phyloP scores from a whole-genome alignment of 2,329 filamentous ascomycete genomes.

The Cordyceps farinosa region DNA sequence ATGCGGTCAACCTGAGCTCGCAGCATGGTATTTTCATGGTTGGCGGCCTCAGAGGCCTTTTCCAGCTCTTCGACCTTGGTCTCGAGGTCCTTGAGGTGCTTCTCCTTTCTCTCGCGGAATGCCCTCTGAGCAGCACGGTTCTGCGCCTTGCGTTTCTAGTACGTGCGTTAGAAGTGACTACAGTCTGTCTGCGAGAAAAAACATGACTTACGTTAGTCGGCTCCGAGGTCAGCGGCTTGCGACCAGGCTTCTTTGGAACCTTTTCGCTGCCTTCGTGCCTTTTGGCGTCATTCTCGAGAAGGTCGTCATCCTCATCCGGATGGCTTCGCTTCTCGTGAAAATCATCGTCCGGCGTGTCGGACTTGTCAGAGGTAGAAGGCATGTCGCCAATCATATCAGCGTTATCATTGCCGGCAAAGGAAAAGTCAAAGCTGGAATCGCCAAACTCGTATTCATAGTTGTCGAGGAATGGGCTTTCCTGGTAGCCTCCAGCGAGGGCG shows the following conservation, averaged over 20 bases:
- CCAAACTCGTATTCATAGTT: slow-evolving; percentile 73
- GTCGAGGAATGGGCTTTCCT: slow-evolving; percentile 80
- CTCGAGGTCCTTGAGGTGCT: slow-evolving; percentile 81
- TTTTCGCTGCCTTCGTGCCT: slow-evolving; percentile 81
- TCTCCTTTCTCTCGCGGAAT: slow-evolving; percentile 93
- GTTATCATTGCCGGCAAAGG: slow-evolving; percentile 45
- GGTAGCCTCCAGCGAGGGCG: slow-evolving; percentile 42
- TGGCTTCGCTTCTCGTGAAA: slow-evolving; percentile 68
- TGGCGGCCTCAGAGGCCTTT: slow-evolving; percentile 77
- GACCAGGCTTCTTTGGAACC: slow-evolving; percentile 88
- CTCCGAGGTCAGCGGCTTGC: slow-evolving; percentile 93
- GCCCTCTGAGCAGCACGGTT: slow-evolving; percentile 90
- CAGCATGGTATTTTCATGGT: slow-evolving; percentile 79
- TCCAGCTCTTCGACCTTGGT: slow-evolving; percentile 72
- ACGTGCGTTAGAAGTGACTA: slow-evolving; percentile 18
- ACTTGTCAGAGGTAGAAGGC: slow-evolving; percentile 52
- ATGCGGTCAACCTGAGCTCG: slow-evolving; percentile 86
- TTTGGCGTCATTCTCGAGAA: slow-evolving; percentile 52
- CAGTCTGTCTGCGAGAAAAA: not conserved
- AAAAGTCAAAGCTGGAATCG: slow-evolving; percentile 72
- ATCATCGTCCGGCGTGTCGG: slow-evolving; percentile 54
- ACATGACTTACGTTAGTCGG: slow-evolving; percentile 78
- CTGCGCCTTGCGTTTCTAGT: slow-evolving; percentile 89
- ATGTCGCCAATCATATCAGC: slow-evolving; percentile 74
- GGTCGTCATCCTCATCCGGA: slow-evolving; percentile 59